phyloP scores from a whole-genome alignment of 805 yeast genomes.

The Cyberlindnera saturnus region DNA sequence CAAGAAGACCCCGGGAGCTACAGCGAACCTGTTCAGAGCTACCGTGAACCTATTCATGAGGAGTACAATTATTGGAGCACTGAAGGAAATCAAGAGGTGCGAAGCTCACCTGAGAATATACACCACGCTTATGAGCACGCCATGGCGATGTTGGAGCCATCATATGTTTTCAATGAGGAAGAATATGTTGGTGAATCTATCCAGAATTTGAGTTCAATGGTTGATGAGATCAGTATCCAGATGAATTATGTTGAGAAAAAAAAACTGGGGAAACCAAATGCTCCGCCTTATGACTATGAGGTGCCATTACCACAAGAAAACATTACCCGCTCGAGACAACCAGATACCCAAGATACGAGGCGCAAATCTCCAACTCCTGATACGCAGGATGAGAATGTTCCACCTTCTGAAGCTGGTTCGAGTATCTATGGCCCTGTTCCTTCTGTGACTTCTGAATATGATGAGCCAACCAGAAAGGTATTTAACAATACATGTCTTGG shows the following conservation, averaged over 20 bases:
- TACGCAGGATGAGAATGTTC: neutral
- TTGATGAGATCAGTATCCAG: conserved; percentile 27
- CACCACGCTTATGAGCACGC: neutral
- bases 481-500: conserved; percentile 2
- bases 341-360: neutral
- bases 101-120: neutral
- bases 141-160: conserved; percentile 1
- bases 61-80: conserved; percentile 16
- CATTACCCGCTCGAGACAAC: neutral
- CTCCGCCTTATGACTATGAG: conserved; percentile 12
- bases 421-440: conserved; percentile 20
- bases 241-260: conserved; percentile 18
- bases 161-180: neutral
- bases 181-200: conserved; percentile 10
- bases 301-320: conserved; percentile 8
- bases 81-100: neutral
- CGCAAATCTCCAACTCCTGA: conserved; percentile 1
- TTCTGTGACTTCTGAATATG: neutral
- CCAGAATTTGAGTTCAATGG: conserved; percentile 30
- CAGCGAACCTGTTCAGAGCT: neutral
- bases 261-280: conserved; percentile 10
- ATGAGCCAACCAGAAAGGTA: neutral
- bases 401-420: conserved; percentile 15
- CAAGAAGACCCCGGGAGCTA: neutral
- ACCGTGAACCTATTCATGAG: neutral